These are phyloP conservation scores for Saprolegnia diclina DNA, from an alignment of 352 stramenopile genomes.

Conservation along the genomic window DNA sequence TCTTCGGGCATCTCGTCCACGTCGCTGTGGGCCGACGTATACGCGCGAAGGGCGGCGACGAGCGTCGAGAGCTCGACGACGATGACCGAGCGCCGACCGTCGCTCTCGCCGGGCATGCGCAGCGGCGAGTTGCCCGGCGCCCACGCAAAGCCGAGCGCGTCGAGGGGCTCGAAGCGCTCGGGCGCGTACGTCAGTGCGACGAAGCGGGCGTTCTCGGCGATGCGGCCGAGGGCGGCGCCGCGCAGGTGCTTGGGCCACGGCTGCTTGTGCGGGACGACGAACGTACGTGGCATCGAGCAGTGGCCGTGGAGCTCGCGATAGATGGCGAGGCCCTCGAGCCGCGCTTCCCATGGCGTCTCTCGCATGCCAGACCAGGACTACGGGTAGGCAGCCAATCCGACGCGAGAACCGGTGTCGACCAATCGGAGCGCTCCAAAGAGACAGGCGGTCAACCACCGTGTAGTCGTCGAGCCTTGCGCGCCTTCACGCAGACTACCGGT, in stretches of 20 bases:
- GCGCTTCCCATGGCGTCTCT: neutral
- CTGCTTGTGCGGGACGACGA: neutral
- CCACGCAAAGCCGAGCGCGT: neutral
- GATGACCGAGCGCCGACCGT: neutral
- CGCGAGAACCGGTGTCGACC: too few relatives aligned
- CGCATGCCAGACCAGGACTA: too few relatives aligned
- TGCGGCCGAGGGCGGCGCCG: neutral
- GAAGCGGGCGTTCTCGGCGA: neutral
- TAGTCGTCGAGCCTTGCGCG: too few relatives aligned
- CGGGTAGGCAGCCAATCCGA: too few relatives aligned
- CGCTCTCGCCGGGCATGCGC: neutral
- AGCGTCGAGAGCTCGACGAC: too few relatives aligned
- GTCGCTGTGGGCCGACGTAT: too few relatives aligned
- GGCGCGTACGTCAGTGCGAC: neutral
- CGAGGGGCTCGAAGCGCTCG: neutral
- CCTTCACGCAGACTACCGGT: too few relatives aligned
- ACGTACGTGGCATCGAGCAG: neutral
- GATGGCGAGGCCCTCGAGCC: neutral
- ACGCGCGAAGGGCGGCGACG: neutral
- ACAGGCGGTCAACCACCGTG: too few relatives aligned
- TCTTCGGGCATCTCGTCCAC: too few relatives aligned
- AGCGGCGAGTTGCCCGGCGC: too few relatives aligned
- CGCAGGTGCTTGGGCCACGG: neutral
- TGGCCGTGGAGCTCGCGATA: neutral
- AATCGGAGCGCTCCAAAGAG: too few relatives aligned